Evolutionary conservation across 345 rosid genomes (phyloP), one percentile per base, ranked within the genome.

Genomic region (Eucalyptus sideroxylon): DNA sequence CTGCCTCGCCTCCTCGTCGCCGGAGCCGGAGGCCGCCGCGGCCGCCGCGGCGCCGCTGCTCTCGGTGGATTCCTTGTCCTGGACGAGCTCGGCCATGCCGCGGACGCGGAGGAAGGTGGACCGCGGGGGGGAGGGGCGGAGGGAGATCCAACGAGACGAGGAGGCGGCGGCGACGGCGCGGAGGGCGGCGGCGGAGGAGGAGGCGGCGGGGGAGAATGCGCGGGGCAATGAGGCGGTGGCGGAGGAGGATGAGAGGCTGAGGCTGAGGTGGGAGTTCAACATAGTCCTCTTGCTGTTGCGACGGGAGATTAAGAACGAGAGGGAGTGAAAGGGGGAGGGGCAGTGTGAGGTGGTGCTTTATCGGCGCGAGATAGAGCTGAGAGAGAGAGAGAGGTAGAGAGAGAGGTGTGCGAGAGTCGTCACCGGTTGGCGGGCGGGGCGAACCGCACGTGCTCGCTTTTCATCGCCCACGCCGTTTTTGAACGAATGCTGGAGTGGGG

Each of bases 71-170:
- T 94, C 96, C 93, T 93, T 93, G 80, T 95, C 95, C 89, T 94
- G 95, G 87, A 95, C 94, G 86, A 94, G 93, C 91, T 96, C 95
- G 11, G 98, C 92, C 96, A 94, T 95, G 47, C 95, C 95, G 89
- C 92, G 90, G 19, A 92, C 93, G 89, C 90, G 88, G 37, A 91
- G 67, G 14, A 93, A 89, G 88, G 90, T 86, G 89, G 91, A 90
- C 89, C 94, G 90, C 50, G 87, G 89, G 47, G 91, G 87, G 87
- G 88, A 89, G 87, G 94, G 91, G 91, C 87, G 69, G 53, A 51
- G 50, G 60, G 69, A 56, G 77, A 82, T 51, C 87, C 89, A 44
- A 87, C 89, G 88, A 16, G 90, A 90, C 87, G 89, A 65, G 89
- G 16, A 91, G 93, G 88, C 89, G 89, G 40, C 90, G 67, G 12